Evolutionary conservation across 2,329 filamentous ascomycete genomes (phyloP).

Genomic region (Colletotrichum filicis): DNA sequence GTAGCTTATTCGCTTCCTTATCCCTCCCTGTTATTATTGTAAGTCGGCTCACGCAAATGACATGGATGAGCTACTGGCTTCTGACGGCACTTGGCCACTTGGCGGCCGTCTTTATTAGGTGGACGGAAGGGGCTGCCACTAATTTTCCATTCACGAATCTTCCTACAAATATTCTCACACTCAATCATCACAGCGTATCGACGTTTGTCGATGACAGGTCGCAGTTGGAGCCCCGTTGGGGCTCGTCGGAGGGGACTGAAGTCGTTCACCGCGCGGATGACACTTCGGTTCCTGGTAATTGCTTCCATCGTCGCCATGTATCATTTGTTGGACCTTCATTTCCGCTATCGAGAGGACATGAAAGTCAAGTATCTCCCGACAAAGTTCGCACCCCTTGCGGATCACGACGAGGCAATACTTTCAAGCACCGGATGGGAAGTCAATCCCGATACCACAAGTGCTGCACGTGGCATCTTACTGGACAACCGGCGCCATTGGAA

Average conservation of each 20-base stretch:
- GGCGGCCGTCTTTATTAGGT: conserved; percentile 18
- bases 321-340: conserved; percentile 27
- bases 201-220: conserved; percentile 13
- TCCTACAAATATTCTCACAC: not conserved
- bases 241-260: conserved; percentile 11
- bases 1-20: not conserved
- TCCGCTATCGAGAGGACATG: conserved; percentile 27
- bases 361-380: conserved; percentile 33
- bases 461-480: conserved; percentile 31
- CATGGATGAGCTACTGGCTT: not conserved
- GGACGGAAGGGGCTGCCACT: not conserved
- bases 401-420: conserved; percentile 15
- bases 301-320: conserved; percentile 13
- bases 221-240: conserved; percentile 28
- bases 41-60: conserved; percentile 8
- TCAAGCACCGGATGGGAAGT: conserved; percentile 7
- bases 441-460: not conserved
- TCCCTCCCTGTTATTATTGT: conserved; percentile 14
- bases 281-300: conserved; percentile 16
- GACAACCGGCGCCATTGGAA: conserved; percentile 41
- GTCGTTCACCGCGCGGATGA: conserved; percentile 11
- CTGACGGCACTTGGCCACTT: conserved; percentile 1
- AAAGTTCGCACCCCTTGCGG: conserved; percentile 9
- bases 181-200: not conserved
- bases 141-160: not conserved